phyloP scores from a whole-genome alignment of 1,284 basidiomycete species.

The Puccinia triticina region DNA sequence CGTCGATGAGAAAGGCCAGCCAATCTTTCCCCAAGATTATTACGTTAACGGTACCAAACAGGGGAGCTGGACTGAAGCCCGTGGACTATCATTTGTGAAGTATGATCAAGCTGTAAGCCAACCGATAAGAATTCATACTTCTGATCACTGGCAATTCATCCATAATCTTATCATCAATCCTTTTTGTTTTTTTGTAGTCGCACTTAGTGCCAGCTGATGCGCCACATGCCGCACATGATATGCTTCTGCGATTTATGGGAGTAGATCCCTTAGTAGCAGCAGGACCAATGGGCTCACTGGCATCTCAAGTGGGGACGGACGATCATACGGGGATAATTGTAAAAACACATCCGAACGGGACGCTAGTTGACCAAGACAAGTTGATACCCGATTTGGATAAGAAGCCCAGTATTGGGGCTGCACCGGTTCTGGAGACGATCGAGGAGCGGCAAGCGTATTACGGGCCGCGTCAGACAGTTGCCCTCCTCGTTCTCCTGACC shows the following conservation, averaged over 20 bases:
- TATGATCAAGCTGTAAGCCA: slow-evolving; percentile 34
- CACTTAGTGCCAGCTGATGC: slow-evolving; percentile 78
- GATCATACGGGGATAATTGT: slow-evolving; percentile 60
- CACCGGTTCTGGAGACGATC: slow-evolving; percentile 23
- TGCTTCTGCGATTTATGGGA: slow-evolving; percentile 94
- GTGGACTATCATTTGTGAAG: slow-evolving; percentile 84
- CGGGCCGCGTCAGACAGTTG: slow-evolving; percentile 33
- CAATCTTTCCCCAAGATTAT: slow-evolving; percentile 65
- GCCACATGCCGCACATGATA: slow-evolving; percentile 87
- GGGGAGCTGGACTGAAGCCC: slow-evolving; percentile 84
- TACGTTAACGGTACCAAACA: slow-evolving; percentile 74
- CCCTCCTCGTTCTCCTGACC: slow-evolving; percentile 12
- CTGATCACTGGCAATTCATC: not conserved
- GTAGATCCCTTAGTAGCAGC: slow-evolving; percentile 79
- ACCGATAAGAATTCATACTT: not conserved
- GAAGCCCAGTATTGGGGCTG: not conserved
- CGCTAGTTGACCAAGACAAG: not conserved
- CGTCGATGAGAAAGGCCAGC: slow-evolving; percentile 60
- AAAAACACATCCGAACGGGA: slow-evolving; percentile 32
- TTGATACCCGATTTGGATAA: not conserved
- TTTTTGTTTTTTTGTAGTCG: slow-evolving; percentile 51
- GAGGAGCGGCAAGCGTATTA: slow-evolving; percentile 46
- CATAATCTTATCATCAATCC: not conserved
- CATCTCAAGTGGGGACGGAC: slow-evolving; percentile 75
- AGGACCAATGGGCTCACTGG: slow-evolving; percentile 71